Evolutionary conservation across 169 alveolate species (phyloP).

Genomic region (Cryptosporidium baileyi): DNA sequence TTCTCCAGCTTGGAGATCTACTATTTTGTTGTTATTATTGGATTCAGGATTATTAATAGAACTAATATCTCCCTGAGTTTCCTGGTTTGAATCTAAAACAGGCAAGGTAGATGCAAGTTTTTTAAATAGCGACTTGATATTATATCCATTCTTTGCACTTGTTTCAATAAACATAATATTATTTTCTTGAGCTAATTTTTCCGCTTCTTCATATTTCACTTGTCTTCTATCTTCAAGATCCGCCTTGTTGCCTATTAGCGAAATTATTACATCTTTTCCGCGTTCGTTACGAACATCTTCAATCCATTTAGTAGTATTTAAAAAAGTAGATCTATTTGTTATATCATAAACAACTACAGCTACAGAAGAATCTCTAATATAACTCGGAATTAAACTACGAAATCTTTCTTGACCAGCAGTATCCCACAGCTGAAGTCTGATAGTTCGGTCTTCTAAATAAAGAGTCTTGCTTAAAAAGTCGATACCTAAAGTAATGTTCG

Average conservation of each 20-base stretch:
- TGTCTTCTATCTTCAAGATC: conserved; percentile 93
- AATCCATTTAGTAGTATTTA: conserved; percentile 92
- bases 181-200: conserved; percentile 86
- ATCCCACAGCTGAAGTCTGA: conserved; percentile 97
- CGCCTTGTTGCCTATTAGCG: conserved; percentile 96
- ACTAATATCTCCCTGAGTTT: not conserved
- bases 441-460: conserved; percentile 92
- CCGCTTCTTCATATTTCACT: conserved; percentile 89
- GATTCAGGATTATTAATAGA: not conserved
- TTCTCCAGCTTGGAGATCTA: conserved; percentile 51
- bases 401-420: conserved; percentile 99
- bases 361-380: conserved; percentile 95
- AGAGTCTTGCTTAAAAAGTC: conserved; percentile 95
- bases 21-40: conserved; percentile 16
- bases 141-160: conserved; percentile 96
- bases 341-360: conserved; percentile 95
- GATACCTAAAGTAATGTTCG: conserved; percentile 86
- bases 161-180: conserved; percentile 93
- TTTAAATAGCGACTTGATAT: conserved; percentile 88
- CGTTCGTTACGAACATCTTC: conserved; percentile 95
- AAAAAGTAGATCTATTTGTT: conserved; percentile 88
- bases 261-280: conserved; percentile 94
- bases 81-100: conserved; percentile 66
- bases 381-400: conserved; percentile 94
- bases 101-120: conserved; percentile 83